Evolutionary conservation across 495 filamentous ascomycete species (phyloP).

Genomic region (Aspergillus sclerotiicarbonarius): DNA sequence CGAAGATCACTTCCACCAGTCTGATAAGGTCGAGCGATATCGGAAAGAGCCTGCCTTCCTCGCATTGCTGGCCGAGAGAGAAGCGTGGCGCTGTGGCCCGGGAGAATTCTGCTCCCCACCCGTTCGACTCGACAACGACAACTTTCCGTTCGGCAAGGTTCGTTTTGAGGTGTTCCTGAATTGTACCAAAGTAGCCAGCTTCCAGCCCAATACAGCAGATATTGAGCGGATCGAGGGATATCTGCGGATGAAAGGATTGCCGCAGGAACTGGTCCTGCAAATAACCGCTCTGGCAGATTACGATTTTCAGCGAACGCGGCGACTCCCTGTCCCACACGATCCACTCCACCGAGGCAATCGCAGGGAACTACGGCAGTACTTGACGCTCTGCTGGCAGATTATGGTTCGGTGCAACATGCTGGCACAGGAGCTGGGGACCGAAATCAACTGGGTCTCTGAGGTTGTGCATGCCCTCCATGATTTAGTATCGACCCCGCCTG

Average conservation of each 20-base stretch:
- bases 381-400: slow-evolving; percentile 22
- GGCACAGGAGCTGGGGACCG: slow-evolving; percentile 14
- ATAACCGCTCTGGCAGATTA: slow-evolving; percentile 16
- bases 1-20: too few species aligned
- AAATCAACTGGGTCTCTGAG: neutral
- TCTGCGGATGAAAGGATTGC: slow-evolving; percentile 13
- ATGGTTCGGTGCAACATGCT: slow-evolving; percentile 25
- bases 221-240: neutral
- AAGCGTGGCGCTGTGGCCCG: too few species aligned
- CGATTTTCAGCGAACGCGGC: slow-evolving; percentile 15
- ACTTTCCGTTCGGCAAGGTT: slow-evolving; percentile 4
- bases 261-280: slow-evolving; percentile 15
- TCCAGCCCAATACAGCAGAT: neutral
- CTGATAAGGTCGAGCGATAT: too few species aligned
- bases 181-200: neutral
- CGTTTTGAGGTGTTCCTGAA: slow-evolving; percentile 7
- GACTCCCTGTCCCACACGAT: slow-evolving; percentile 14
- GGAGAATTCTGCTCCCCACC: neutral
- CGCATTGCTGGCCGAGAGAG: too few species aligned
- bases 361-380: slow-evolving; percentile 10
- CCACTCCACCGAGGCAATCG: slow-evolving; percentile 22
- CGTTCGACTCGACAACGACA: neutral
- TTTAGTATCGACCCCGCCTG: neutral
- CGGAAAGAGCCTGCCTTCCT: too few species aligned
- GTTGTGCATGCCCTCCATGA: neutral